These are phyloP conservation scores for Xylaria bambusicola DNA, from an alignment of 495 filamentous ascomycete species.

Conservation along the genomic window DNA sequence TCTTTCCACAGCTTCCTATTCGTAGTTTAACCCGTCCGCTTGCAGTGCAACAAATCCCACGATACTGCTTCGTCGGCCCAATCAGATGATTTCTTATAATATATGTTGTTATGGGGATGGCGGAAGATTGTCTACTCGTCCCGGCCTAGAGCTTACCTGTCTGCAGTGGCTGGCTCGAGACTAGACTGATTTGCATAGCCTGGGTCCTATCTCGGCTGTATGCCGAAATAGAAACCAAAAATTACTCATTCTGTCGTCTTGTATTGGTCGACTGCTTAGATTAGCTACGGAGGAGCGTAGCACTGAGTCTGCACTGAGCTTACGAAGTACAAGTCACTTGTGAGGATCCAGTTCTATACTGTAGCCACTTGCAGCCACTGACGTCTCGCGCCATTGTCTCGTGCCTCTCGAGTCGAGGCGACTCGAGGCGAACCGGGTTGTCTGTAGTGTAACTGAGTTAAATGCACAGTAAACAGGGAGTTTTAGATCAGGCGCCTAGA, in stretches of 20 bases:
- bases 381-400: neutral
- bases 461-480: neutral
- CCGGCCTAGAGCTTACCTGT: neutral
- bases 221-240: neutral
- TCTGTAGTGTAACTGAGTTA: neutral
- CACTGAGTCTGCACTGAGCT: neutral
- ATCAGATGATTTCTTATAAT: neutral
- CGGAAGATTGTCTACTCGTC: neutral
- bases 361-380: constrained; percentile 14
- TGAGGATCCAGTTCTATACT: neutral
- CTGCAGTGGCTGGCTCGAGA: constrained; percentile 3
- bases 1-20: neutral
- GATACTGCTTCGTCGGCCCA: neutral
- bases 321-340: neutral
- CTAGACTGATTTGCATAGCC: neutral
- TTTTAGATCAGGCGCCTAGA: neutral
- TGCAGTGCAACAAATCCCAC: neutral
- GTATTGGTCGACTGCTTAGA: neutral
- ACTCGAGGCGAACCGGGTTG: neutral
- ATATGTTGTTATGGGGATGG: neutral
- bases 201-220: neutral
- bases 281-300: neutral
- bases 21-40: neutral
- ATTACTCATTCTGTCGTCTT: neutral
- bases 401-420: neutral